A percentile compares a stretch with the other conserved stretches of the same genome.
These are phyloP conservation scores for Pelargonium myrrhifolium DNA, from an alignment of 441 rosid genomes.

Conservation along the genomic window DNA sequence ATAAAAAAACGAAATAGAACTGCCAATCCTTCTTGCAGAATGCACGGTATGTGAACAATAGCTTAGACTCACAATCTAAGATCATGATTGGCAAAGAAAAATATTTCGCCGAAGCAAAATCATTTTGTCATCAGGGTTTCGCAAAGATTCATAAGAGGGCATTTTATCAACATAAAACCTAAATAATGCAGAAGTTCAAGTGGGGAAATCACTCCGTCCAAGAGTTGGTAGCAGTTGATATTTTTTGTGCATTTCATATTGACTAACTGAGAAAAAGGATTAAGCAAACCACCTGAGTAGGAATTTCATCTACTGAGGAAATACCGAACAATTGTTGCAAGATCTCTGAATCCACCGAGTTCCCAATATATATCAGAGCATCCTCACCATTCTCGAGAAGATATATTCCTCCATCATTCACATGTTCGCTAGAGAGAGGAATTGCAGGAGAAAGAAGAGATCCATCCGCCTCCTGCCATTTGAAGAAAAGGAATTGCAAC, in stretches of 20 bases:
- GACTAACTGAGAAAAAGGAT: neutral
- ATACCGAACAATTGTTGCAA: slow-evolving; percentile 57
- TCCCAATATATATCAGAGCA: slow-evolving; percentile 68
- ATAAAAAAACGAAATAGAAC: neutral
- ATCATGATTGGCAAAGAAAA: too few relatives aligned
- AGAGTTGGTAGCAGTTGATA: neutral
- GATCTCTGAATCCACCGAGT: slow-evolving; percentile 48
- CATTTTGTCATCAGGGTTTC: neutral
- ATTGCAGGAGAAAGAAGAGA: slow-evolving; percentile 53
- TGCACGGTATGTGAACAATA: neutral
- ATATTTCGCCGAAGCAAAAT: neutral
- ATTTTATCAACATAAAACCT: neutral
- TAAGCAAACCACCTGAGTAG: slow-evolving; percentile 47
- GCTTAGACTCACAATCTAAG: too few relatives aligned
- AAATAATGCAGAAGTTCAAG: neutral
- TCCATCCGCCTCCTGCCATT: slow-evolving; percentile 57
- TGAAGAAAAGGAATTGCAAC: slow-evolving; percentile 14
- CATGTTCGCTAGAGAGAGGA: slow-evolving; percentile 85
- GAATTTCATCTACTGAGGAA: slow-evolving; percentile 58
- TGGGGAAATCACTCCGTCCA: too few relatives aligned
- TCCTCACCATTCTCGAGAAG: slow-evolving; percentile 96
- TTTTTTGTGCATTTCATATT: neutral
- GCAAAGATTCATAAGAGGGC: neutral
- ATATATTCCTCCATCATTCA: slow-evolving; percentile 83
- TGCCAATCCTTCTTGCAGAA: neutral